These are phyloP conservation scores for Colletotrichum abscissum DNA, from an alignment of 2,329 filamentous ascomycete species.

Conservation along the genomic window DNA sequence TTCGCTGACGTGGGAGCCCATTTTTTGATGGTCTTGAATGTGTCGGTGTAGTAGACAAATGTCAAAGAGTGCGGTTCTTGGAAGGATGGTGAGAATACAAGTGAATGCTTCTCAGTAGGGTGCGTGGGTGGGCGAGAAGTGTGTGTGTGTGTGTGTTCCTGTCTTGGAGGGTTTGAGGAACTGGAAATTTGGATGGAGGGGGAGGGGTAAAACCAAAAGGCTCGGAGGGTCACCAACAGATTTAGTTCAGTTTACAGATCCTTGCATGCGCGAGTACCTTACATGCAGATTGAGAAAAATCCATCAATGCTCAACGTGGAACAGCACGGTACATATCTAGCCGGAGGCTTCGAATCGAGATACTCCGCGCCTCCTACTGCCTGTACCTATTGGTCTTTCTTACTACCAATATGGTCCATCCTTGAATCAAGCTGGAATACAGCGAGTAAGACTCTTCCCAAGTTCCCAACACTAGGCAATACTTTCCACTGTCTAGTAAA, in stretches of 20 bases:
- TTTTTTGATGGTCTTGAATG: conserved; percentile 44
- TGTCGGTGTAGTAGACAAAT: not conserved
- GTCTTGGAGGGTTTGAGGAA: not conserved
- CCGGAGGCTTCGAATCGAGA: not conserved
- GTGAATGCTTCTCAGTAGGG: not conserved
- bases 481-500: not conserved
- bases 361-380: not conserved
- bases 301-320: not conserved
- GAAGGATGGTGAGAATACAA: not conserved
- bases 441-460: no score
- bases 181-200: conserved; percentile 3
- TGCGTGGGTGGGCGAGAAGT: not conserved
- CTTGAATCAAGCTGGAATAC: not conserved
- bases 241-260: not conserved
- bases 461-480: not conserved
- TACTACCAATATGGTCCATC: not conserved
- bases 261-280: not conserved
- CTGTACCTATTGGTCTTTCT: not conserved
- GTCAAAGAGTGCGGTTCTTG: not conserved
- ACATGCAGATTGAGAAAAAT: not conserved
- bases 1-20: conserved; percentile 54
- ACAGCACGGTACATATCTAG: not conserved
- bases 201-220: conserved; percentile 18
- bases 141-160: not conserved
- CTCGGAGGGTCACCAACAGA: not conserved